Conservation (phyloP, 2,329 filamentous ascomycete genomes). For the Tolypocladium tropicale region DNA sequence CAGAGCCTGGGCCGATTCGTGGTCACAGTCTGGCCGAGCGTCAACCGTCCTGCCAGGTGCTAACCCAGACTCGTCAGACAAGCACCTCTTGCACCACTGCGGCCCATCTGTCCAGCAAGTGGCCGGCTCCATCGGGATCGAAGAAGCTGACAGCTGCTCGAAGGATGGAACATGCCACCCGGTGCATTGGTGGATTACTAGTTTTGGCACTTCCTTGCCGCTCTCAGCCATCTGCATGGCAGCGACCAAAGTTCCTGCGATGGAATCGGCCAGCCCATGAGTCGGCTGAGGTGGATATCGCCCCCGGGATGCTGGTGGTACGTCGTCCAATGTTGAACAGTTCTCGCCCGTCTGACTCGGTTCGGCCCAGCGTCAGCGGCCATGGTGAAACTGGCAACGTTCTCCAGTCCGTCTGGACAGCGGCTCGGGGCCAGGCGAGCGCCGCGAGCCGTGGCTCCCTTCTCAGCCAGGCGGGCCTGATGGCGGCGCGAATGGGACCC, state of each 20-base stretch:
- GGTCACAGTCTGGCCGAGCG: too few relatives aligned
- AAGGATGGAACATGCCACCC: background rate
- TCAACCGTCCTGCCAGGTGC: background rate
- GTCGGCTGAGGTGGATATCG: background rate
- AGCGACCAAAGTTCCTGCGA: background rate
- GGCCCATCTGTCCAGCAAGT: background rate
- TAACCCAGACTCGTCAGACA: background rate
- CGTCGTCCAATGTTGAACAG: background rate
- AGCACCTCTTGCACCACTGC: background rate
- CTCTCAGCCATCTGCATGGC: background rate
- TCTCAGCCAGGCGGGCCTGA: conserved; percentile 4
- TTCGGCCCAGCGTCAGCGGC: background rate
- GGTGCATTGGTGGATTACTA: background rate
- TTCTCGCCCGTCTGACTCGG: background rate
- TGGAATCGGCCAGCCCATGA: background rate
- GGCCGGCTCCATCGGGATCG: background rate
- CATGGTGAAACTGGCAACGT: background rate
- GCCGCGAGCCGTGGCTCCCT: conserved; percentile 6
- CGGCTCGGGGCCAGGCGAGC: conserved; percentile 6
- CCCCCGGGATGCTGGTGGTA: background rate
- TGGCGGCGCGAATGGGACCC: background rate
- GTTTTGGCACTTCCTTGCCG: background rate
- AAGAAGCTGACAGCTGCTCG: too few relatives aligned
- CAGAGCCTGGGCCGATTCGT: background rate
- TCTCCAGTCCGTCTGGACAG: conserved; percentile 1